Evolutionary conservation across 768 basidiomycete species (phyloP).

Genomic region (Brasilioporus rufonigricans): DNA sequence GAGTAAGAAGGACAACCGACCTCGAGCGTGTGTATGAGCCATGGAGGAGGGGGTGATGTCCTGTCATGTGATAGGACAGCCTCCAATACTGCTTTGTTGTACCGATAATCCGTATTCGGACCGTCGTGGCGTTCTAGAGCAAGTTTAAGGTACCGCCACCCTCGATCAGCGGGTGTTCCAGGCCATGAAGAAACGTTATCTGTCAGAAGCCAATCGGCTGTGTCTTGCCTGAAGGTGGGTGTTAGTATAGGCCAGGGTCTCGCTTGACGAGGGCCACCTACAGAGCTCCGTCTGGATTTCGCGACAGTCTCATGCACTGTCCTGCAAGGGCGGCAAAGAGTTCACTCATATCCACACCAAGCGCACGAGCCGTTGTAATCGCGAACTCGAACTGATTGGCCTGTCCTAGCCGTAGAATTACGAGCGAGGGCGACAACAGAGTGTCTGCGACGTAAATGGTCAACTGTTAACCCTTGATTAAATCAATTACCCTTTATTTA

Average conservation of each 20-base stretch:
- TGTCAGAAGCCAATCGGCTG: conserved; percentile 79
- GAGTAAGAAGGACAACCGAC: conserved; percentile 35
- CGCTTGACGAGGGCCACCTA: conserved; percentile 33
- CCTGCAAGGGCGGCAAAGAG: conserved; percentile 74
- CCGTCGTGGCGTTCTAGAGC: conserved; percentile 78
- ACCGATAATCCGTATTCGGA: conserved; percentile 65
- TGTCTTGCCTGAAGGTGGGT: conserved; percentile 52
- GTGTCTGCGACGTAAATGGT: conserved; percentile 42
- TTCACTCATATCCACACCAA: conserved; percentile 85
- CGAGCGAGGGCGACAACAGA: conserved; percentile 54
- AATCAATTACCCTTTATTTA: conserved; percentile 34
- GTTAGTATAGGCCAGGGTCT: conserved; percentile 2
- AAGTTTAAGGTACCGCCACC: conserved; percentile 85
- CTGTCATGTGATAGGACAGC: conserved; percentile 69
- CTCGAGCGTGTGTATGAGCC: conserved; percentile 78
- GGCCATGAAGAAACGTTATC: conserved; percentile 82
- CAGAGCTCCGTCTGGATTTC: conserved; percentile 58
- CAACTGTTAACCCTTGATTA: conserved; percentile 12
- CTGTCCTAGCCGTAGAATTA: conserved; percentile 78
- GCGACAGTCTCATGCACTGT: conserved; percentile 76
- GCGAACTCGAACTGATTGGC: conserved; percentile 77
- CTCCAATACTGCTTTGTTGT: conserved; percentile 75
- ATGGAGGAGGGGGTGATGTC: conserved; percentile 66
- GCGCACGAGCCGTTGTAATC: conserved; percentile 67
- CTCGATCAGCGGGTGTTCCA: conserved; percentile 74